Evolutionary conservation across 768 basidiomycete genomes (phyloP).

Genomic region (Suillus americanus): DNA sequence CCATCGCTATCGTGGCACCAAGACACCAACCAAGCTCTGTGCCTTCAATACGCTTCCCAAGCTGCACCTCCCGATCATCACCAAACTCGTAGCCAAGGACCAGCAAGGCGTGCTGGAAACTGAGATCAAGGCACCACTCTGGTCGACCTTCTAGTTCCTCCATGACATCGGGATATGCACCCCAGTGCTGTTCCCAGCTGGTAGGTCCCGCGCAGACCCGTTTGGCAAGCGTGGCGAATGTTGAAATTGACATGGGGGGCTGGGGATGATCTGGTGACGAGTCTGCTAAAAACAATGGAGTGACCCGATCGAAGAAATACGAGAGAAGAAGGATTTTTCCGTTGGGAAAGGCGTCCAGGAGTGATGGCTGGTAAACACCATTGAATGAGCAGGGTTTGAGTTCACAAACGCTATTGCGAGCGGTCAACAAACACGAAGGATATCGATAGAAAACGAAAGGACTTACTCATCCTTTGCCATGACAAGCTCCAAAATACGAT

Average conservation of each 20-base stretch:
- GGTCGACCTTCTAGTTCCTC: conserved; percentile 79
- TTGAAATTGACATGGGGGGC: conserved; percentile 46
- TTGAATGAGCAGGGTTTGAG: conserved; percentile 95
- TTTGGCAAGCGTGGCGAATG: conserved; percentile 62
- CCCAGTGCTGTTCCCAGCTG: conserved; percentile 56
- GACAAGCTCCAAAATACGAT: conserved; percentile 78
- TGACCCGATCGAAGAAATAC: conserved; percentile 95
- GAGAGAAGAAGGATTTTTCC: conserved; percentile 91
- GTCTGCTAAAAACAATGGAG: conserved; percentile 59
- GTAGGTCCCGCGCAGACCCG: conserved; percentile 71
- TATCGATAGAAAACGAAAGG: neutral
- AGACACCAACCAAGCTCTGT: conserved; percentile 96
- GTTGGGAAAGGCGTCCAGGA: conserved; percentile 82
- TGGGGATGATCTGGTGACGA: conserved; percentile 22
- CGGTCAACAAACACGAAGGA: neutral
- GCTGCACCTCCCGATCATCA: conserved; percentile 60
- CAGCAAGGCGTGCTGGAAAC: conserved; percentile 89
- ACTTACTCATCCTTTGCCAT: conserved; percentile 94
- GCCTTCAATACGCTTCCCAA: conserved; percentile 85
- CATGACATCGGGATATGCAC: conserved; percentile 45
- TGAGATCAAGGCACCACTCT: conserved; percentile 95
- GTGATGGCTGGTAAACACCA: conserved; percentile 94
- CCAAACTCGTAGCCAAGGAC: conserved; percentile 89
- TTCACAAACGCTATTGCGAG: conserved; percentile 66
- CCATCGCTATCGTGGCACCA: conserved; percentile 79